phyloP scores from a whole-genome alignment of 2,329 filamentous ascomycete species.

The Xylariaceae sp. region DNA sequence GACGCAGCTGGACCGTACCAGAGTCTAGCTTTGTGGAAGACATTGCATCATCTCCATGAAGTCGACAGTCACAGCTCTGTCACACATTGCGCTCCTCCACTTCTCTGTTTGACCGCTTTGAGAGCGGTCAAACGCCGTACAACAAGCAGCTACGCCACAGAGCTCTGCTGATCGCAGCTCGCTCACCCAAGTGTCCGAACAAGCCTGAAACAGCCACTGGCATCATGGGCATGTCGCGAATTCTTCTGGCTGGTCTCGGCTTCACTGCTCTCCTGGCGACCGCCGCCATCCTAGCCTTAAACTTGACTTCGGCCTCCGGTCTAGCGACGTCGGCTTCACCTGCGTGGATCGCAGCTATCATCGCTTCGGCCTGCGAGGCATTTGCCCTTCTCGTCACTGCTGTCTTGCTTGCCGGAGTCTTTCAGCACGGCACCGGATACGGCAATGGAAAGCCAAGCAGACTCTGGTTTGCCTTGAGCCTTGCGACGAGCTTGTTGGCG shows the following conservation, averaged over 20 bases:
- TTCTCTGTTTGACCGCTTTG: slow-evolving; percentile 1
- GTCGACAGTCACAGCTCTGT: background rate
- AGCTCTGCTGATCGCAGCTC: background rate
- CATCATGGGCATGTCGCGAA: slow-evolving; percentile 27
- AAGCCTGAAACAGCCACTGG: slow-evolving; percentile 3
- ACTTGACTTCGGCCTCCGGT: slow-evolving; percentile 32
- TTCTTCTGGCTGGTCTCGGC: slow-evolving; percentile 30
- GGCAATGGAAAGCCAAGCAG: slow-evolving; percentile 19
- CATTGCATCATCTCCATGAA: background rate
- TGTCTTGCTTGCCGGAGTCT: slow-evolving; percentile 24
- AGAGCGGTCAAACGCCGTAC: background rate
- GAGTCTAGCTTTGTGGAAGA: background rate
- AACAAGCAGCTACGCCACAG: background rate
- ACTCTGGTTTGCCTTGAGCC: slow-evolving; percentile 26
- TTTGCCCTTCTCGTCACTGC: slow-evolving; percentile 28
- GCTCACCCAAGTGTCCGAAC: slow-evolving; percentile 1
- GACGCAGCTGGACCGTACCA: background rate
- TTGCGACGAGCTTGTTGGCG: slow-evolving; percentile 34
- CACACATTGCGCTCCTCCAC: background rate
- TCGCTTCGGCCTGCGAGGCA: slow-evolving; percentile 31
- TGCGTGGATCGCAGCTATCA: slow-evolving; percentile 28
- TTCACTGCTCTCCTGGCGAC: slow-evolving; percentile 30
- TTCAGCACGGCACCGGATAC: slow-evolving; percentile 16
- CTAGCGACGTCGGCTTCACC: slow-evolving; percentile 21
- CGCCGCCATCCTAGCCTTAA: slow-evolving; percentile 30